Conservation (phyloP, 2,329 filamentous ascomycete genomes). For the Teratosphaeria zuluensis region DNA sequence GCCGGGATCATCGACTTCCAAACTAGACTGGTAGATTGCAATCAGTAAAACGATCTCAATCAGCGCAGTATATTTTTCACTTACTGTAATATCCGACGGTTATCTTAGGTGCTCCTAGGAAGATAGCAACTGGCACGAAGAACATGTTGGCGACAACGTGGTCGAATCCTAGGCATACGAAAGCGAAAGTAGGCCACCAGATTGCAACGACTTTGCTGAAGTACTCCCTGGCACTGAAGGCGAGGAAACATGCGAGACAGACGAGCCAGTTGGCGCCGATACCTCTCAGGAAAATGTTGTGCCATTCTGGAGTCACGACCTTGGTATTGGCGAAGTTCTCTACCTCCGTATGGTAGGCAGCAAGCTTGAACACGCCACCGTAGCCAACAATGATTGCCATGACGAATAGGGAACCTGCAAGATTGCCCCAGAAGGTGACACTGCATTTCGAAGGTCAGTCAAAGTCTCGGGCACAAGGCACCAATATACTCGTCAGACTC, state of each 20-base stretch:
- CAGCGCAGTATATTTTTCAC: background rate
- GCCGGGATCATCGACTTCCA: constrained; percentile 49
- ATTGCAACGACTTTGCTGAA: constrained; percentile 45
- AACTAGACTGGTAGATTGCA: constrained; percentile 18
- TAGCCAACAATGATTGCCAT: constrained; percentile 21
- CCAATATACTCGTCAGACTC: background rate
- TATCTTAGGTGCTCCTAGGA: constrained; percentile 36
- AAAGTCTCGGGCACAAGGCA: background rate
- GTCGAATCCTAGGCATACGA: constrained; percentile 39
- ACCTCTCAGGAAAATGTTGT: constrained; percentile 44
- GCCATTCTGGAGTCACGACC: constrained; percentile 38
- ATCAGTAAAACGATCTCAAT: background rate
- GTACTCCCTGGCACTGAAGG: constrained; percentile 40
- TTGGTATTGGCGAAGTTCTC: constrained; percentile 41
- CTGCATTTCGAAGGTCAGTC: background rate
- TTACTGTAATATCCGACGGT: constrained; percentile 39
- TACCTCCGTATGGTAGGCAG: constrained; percentile 36
- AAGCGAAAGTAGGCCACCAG: constrained; percentile 38
- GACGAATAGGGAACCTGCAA: constrained; percentile 19
- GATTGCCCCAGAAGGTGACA: constrained; percentile 21
- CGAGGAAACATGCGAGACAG: constrained; percentile 42
- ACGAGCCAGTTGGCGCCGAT: constrained; percentile 50
- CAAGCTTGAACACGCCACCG: constrained; percentile 17
- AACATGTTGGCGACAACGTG: constrained; percentile 50
- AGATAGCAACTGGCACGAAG: constrained; percentile 39